These are phyloP conservation scores for Silene conica DNA, from an alignment of 148 eudicot species.

Conservation along the genomic window DNA sequence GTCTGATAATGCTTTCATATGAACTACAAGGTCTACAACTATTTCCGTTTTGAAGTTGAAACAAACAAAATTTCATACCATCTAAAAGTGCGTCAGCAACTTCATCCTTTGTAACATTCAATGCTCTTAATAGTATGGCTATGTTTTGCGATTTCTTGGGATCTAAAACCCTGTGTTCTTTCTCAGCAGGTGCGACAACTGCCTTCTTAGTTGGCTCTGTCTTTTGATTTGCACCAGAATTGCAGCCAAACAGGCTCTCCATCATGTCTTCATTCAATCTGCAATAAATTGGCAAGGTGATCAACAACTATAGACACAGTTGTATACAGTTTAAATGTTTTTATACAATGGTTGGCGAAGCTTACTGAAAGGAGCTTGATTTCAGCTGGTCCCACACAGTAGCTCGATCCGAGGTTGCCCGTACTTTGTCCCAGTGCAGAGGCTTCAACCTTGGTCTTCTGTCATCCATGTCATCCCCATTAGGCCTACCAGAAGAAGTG, in stretches of 20 bases:
- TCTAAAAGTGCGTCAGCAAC: conserved; percentile 55
- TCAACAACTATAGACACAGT: background rate
- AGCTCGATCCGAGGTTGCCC: conserved; percentile 75
- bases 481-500: conserved; percentile 40
- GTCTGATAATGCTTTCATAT: background rate
- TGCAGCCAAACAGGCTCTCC: conserved; percentile 50
- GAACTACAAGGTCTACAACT: too few species aligned
- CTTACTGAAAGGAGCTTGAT: conserved; percentile 96
- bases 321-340: background rate
- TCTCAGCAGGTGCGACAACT: conserved; percentile 32
- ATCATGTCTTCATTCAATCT: conserved; percentile 61
- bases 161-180: conserved; percentile 46
- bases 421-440: conserved; percentile 92
- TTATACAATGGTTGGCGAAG: conserved; percentile 7
- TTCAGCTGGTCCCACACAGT: conserved; percentile 93
- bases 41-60: too few species aligned
- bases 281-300: conserved; percentile 22
- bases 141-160: conserved; percentile 60
- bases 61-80: conserved; percentile 36
- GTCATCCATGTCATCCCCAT: conserved; percentile 57
- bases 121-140: conserved; percentile 46
- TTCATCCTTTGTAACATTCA: conserved; percentile 55
- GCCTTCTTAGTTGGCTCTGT: conserved; percentile 32
- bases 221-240: conserved; percentile 14
- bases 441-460: conserved; percentile 75